phyloP scores from a whole-genome alignment of 169 alveolate species.

The Eimeria brunetti region DNA sequence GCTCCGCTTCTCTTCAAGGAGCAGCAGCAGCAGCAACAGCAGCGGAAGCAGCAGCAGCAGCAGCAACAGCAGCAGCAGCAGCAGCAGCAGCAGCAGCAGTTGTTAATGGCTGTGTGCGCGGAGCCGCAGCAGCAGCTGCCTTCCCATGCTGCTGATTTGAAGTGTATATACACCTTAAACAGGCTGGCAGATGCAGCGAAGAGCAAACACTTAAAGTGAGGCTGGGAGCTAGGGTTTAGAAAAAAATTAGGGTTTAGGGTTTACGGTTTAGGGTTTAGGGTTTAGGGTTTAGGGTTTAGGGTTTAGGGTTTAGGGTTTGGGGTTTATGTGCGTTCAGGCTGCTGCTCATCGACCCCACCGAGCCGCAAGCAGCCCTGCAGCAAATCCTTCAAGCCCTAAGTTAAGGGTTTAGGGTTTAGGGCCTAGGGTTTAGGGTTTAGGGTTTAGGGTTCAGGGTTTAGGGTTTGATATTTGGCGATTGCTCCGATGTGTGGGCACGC shows the following conservation, averaged over 20 bases:
- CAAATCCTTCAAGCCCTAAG: slow-evolving; percentile 2
- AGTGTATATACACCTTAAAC: slow-evolving; percentile 21
- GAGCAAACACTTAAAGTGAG: neutral
- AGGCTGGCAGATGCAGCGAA: slow-evolving; percentile 2
- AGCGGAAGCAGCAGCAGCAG: neutral
- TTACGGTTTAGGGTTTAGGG: slow-evolving; percentile 31
- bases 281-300: slow-evolving; percentile 49
- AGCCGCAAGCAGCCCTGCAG: slow-evolving; percentile 25
- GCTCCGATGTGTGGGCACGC: neutral
- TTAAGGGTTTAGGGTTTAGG: slow-evolving; percentile 25
- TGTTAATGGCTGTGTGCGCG: slow-evolving; percentile 10
- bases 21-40: slow-evolving; percentile 22
- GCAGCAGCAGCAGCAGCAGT: slow-evolving; percentile 19
- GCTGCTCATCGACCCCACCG: slow-evolving; percentile 19
- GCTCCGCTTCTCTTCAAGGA: slow-evolving; percentile 12
- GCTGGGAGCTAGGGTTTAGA: neutral
- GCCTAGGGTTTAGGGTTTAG: slow-evolving; percentile 1
- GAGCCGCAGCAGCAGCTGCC: slow-evolving; percentile 51
- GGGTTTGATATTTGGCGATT: neutral
- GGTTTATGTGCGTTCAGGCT: slow-evolving; percentile 15
- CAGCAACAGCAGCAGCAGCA: slow-evolving; percentile 24
- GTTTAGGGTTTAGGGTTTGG: slow-evolving; percentile 35
- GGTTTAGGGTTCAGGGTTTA: too few relatives aligned
- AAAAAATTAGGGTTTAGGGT: neutral
- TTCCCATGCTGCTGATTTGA: slow-evolving; percentile 27